Evolutionary conservation across 2,329 filamentous ascomycete species (phyloP).

Genomic region (Byssoonygena ceratinophila): DNA sequence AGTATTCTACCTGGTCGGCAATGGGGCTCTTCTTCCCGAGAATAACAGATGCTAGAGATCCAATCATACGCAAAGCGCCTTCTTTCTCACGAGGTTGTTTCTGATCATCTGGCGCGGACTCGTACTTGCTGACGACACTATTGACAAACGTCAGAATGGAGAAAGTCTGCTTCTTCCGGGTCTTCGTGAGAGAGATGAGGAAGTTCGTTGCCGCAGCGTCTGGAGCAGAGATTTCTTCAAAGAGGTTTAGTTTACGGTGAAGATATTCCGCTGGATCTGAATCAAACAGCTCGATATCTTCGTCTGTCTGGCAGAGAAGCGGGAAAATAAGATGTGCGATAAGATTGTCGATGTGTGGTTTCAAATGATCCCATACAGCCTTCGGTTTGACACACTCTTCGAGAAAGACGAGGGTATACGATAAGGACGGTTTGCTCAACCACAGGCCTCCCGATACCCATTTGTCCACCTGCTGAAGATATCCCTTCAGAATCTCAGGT

Average conservation of each 20-base stretch:
- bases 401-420: constrained; percentile 86
- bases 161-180: constrained; percentile 89
- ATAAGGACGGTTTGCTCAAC: constrained; percentile 88
- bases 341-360: constrained; percentile 83
- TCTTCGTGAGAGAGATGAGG: constrained; percentile 86
- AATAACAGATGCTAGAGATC: constrained; percentile 84
- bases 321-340: constrained; percentile 94
- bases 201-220: constrained; percentile 96
- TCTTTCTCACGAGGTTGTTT: constrained; percentile 96
- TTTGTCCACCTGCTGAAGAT: constrained; percentile 88
- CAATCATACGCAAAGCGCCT: constrained; percentile 92
- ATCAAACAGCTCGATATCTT: constrained; percentile 88
- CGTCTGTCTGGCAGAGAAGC: constrained; percentile 79
- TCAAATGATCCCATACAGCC: constrained; percentile 89
- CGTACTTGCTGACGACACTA: constrained; percentile 85
- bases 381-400: constrained; percentile 97
- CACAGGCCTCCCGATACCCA: constrained; percentile 92
- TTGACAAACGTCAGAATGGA: constrained; percentile 93
- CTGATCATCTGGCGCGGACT: constrained; percentile 68
- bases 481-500: constrained; percentile 90
- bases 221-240: constrained; percentile 89
- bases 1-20: constrained; percentile 94
- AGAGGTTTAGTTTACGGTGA: constrained; percentile 94
- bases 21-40: constrained; percentile 97
- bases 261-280: constrained; percentile 93